Base-by-base conservation (phyloP, 225 moss, liverwort and hornwort genomes). In the Asterella californica region DNA sequence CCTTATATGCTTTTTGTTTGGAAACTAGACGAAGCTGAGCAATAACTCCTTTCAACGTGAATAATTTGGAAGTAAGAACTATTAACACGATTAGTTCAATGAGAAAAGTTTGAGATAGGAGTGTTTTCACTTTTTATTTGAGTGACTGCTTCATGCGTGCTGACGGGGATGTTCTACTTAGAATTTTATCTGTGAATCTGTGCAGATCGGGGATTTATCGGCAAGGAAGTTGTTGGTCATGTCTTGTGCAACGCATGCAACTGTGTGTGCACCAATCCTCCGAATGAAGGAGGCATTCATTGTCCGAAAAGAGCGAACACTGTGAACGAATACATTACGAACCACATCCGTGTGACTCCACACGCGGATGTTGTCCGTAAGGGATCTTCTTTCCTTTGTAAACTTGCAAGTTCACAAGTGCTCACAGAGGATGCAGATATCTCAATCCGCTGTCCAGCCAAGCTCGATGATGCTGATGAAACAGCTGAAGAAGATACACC, bases 201-300 rank as follows among this genome's bases (percentile, higher is more conserved):
- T 80, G 53, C 79, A 80, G 72, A 57, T 24, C 67, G 79, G 29
- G 83, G 78, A 29, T 52, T 81, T 4, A 86, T 91, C 30, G 85
- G 83, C 72, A 87, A 90, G 84, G 90, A 91, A 82, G 88, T 87
- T 21, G 88, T 90, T 82, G 91, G 87, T 38, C 50, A 85, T 14
- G 83, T 90, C 11, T 82, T 88, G 71, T 96, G 94, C 85, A 84
- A 75, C 71, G 92, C 94, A 12, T 96, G 94, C 45, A 90, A 94
- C 67, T 96, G 96, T 89, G 85, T 90, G 37, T 96, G 96, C 72
- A 83, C 83, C 57, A 85, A 65, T 73, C 85, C 85, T 22, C 38
- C 53, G 22, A 72, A 48, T n/a, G 72, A 72, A 19, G 59, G 46
- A 73, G 61, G 72, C 19, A 59, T 80, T 30, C 80, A 80, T 72